Percentiles rank a stretch among this genome's conserved stretches.
These are phyloP conservation scores for Termitomyces sp. DNA, from an alignment of 768 basidiomycete species.

Conservation along the genomic window DNA sequence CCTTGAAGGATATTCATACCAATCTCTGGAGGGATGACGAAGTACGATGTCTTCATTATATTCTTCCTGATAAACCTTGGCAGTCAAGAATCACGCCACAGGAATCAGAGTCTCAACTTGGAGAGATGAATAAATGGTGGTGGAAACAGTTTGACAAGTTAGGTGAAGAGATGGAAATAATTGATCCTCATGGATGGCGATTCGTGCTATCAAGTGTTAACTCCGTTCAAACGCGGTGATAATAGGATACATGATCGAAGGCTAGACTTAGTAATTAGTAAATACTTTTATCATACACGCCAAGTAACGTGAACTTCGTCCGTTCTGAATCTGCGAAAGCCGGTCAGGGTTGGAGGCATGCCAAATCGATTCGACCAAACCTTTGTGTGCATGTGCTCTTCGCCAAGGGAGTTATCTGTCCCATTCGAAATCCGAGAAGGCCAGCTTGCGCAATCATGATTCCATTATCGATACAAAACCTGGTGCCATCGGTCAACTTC, in stretches of 20 bases:
- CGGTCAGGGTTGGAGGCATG: neutral
- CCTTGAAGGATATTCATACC: slow-evolving; percentile 69
- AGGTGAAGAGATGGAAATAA: slow-evolving; percentile 37
- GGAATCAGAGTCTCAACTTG: slow-evolving; percentile 38
- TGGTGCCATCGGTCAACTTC: slow-evolving; percentile 23
- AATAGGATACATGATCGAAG: neutral
- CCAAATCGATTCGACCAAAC: slow-evolving; percentile 33
- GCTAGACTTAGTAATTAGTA: slow-evolving; percentile 1
- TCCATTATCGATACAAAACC: slow-evolving; percentile 99
- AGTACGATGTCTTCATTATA: slow-evolving; percentile 85
- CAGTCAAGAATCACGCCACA: slow-evolving; percentile 41
- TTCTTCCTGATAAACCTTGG: slow-evolving; percentile 88
- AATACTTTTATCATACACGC: slow-evolving; percentile 49
- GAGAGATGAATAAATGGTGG: slow-evolving; percentile 70
- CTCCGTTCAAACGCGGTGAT: slow-evolving; percentile 12
- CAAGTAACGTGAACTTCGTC: slow-evolving; percentile 92
- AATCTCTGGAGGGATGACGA: slow-evolving; percentile 82
- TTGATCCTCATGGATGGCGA: slow-evolving; percentile 46
- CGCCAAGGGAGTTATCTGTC: slow-evolving; percentile 67
- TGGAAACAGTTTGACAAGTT: slow-evolving; percentile 63
- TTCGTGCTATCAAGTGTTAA: slow-evolving; percentile 51
- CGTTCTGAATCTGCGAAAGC: slow-evolving; percentile 73
- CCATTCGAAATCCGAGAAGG: slow-evolving; percentile 89
- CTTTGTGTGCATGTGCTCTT: slow-evolving; percentile 92
- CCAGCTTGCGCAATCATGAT: slow-evolving; percentile 99